Base-by-base conservation (phyloP, 768 basidiomycete species). In the Sistotremastrum suecicum region DNA sequence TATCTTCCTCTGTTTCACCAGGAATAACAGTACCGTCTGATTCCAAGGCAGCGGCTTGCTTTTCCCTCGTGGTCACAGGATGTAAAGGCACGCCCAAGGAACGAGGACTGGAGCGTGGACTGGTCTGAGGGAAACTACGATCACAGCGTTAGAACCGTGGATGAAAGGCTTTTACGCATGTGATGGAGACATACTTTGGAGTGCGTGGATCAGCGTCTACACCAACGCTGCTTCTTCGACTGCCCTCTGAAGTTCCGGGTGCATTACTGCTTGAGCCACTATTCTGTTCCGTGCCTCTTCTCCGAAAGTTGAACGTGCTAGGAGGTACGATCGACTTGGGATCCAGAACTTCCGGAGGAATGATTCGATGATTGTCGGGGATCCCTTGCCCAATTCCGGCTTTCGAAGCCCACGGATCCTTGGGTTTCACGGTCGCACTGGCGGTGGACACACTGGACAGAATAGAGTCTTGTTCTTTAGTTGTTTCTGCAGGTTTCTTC, bases 1-100 rank as follows among this genome's bases (percentile, higher is more conserved):
- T 83, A 56, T 87, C 84, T 56, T 88, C 84, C 55, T 87, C 85
- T 0, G 80, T 83, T 59, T 88, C 84, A 3, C 85, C 85, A 7
- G 84, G 84, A 43, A 86, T 86, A 47, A 74, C 60, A 0, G 83
- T 85, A 2, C 71, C 76, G 36, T 75, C 71, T 37, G 78, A 75
- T 0, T 37, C 45, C 39, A 50, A 37, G 43, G 44, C 12, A 35
- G 20, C 20, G 20, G 20, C 20, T 20, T 20, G 20, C 20, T 20
- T 20, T 20, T 20, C 20, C 20, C 20, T 20, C 20, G 20, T 20
- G 20, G 20, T 20, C 20, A 20, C 20, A 20, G 20, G 20, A 20
- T 20, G 20, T 20, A 20, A 20, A 20, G 20, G 20, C 20, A 20
- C 20, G 20, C 20, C 20, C 20, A 20, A 20, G 20, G 20, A 20